phyloP scores from a whole-genome alignment of 2,329 filamentous ascomycete species.

The Davidsoniella eucalypti region DNA sequence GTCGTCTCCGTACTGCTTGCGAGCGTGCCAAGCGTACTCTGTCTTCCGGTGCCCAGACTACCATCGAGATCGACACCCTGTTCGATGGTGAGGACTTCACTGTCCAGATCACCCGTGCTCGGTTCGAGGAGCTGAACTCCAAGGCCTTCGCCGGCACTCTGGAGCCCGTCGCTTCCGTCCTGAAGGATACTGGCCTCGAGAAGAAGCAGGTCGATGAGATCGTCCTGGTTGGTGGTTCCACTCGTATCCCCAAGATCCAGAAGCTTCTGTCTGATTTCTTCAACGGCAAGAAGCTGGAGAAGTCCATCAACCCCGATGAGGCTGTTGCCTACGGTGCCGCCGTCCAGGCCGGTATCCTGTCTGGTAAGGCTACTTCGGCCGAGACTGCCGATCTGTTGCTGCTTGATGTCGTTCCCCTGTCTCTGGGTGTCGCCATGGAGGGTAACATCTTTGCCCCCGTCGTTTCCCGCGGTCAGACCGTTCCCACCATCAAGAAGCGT shows the following conservation, averaged over 20 bases:
- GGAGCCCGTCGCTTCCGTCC: conserved; percentile 87
- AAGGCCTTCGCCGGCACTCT: conserved; percentile 89
- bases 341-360: conserved; percentile 96
- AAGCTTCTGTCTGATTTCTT: conserved; percentile 99
- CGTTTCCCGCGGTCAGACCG: conserved; percentile 61
- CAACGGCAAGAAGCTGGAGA: conserved; percentile 99
- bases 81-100: conserved; percentile 98
- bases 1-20: conserved; percentile 91
- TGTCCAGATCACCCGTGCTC: conserved; percentile 90
- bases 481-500: conserved; percentile 67
- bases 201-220: conserved; percentile 95
- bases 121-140: conserved; percentile 97
- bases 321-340: conserved; percentile 97
- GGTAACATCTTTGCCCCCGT: conserved; percentile 97
- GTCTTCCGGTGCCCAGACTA: conserved; percentile 92
- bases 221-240: conserved; percentile 95
- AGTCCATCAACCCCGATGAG: conserved; percentile 99
- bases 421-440: conserved; percentile 98
- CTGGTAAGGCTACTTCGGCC: conserved; percentile 89
- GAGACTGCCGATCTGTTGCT: conserved; percentile 91
- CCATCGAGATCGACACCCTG: conserved; percentile 95
- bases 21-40: conserved; percentile 99
- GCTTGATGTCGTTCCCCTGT: conserved; percentile 89
- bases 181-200: conserved; percentile 78
- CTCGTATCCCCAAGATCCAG: conserved; percentile 97